Evolutionary conservation across 1,139 yeast genomes (phyloP), one percentile per base, ranked within the genome.

Genomic region (Candida sanyaensis): DNA sequence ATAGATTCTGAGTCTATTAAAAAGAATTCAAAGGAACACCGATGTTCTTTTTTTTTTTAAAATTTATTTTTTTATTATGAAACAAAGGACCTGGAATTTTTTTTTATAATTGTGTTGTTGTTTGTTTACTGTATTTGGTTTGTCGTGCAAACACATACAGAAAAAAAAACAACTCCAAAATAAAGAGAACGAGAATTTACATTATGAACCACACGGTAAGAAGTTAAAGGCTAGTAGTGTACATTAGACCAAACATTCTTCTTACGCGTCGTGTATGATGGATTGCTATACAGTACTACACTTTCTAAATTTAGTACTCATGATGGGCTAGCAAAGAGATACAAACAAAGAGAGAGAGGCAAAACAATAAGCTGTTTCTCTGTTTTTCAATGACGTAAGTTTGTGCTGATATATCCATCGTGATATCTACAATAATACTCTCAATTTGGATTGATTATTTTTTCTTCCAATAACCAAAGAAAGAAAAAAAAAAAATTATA

Each of bases 231-330:
- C 30, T 7, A 12, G 12, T 17, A 34, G 24, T 6, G 36, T 10
- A 31, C 13, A n/a, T 10, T 6, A 34, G 11, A 34, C 21, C 23
- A 34, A 34, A 34, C 38, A 34, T 34, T 34, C 38, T 34, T 34
- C 38, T 34, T 12, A 34, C 38, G 38, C 38, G 38, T 34, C 26
- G 21, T 11, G 6, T 9, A 8, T 12, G 13, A 32, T 23, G 36
- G 17, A 32, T 13, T n/a, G 17, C 34, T 3, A 3, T 17, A 17
- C 13, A 27, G 12, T 36, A 23, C 38, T n/a, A n/a, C n/a, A n/a
- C n/a, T n/a, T n/a, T n/a, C n/a, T 36, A 36, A 36, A 11, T 36
- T 36, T 36, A 36, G 30, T 17, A 36, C n/a, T 17, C 39, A 36
- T 11, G 13, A 11, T 8, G 21, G 3, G 3, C 9, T 2, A 9